Percentiles rank a stretch among this genome's conserved stretches.
Evolutionary conservation across 352 stramenopile genomes (phyloP).

Genomic region (Phytophthora vignae): DNA sequence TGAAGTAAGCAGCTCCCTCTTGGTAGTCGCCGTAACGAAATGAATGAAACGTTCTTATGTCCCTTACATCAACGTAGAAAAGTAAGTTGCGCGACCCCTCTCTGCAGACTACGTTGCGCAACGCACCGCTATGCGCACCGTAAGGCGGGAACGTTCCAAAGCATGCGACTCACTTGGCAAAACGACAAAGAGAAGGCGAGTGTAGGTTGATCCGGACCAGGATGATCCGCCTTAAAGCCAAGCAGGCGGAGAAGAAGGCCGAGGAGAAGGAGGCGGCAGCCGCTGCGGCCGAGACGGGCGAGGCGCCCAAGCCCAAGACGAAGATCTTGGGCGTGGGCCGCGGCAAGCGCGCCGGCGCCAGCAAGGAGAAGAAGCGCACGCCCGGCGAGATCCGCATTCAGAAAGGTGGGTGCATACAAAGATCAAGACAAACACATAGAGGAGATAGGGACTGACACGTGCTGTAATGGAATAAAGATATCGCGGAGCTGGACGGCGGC

Average conservation of each 20-base stretch:
- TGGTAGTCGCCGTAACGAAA: slow-evolving; percentile 29
- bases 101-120: no score
- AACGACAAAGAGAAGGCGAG: slow-evolving; percentile 9
- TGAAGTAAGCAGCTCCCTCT: slow-evolving; percentile 1
- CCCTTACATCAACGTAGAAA: not conserved
- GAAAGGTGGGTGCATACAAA: slow-evolving; percentile 85
- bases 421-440: not conserved
- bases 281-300: slow-evolving; percentile 32
- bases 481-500: slow-evolving; percentile 97
- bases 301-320: slow-evolving; percentile 69
- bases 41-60: slow-evolving; percentile 33
- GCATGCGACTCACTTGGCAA: slow-evolving; percentile 26
- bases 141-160: slow-evolving; percentile 6
- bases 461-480: slow-evolving; percentile 75
- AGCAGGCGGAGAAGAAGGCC: slow-evolving; percentile 88
- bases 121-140: no score
- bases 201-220: not conserved
- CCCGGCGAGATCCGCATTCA: slow-evolving; percentile 98
- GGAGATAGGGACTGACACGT: not conserved
- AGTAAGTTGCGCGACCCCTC: no score
- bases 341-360: slow-evolving; percentile 68
- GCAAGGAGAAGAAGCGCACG: slow-evolving; percentile 93
- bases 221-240: slow-evolving; percentile 88
- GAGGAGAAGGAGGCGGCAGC: slow-evolving; percentile 67
- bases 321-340: slow-evolving; percentile 88